Percentiles rank a stretch among this genome's conserved stretches.
Conservation (phyloP, 2,329 filamentous ascomycete genomes). For the Septoria linicola region DNA sequence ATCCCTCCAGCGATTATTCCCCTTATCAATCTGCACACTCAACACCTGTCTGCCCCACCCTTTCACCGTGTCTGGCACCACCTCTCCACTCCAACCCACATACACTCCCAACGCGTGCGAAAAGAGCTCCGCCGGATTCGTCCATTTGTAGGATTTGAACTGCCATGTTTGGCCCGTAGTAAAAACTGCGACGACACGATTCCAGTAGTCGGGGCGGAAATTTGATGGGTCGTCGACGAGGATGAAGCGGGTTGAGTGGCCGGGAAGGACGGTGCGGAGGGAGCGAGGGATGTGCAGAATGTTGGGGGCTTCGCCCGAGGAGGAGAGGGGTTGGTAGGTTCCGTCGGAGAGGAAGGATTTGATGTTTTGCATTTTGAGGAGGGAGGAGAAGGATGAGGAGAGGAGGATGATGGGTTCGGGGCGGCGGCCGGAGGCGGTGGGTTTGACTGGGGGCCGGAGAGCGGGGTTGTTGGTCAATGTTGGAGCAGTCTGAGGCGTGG, state of each 20-base stretch:
- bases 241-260: constrained; percentile 83
- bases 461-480: constrained; percentile 44
- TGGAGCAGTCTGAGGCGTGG: constrained; percentile 42
- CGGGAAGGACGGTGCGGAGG: constrained; percentile 67
- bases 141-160: constrained; percentile 98
- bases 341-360: constrained; percentile 89
- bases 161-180: constrained; percentile 98
- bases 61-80: constrained; percentile 71
- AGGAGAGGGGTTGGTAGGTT: constrained; percentile 70
- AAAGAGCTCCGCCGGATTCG: constrained; percentile 83
- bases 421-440: constrained; percentile 45
- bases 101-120: constrained; percentile 82
- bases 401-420: constrained; percentile 90
- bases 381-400: constrained; percentile 89
- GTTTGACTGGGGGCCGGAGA: constrained; percentile 37
- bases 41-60: constrained; percentile 84
- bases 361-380: constrained; percentile 93
- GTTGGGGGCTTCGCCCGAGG: constrained; percentile 62
- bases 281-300: constrained; percentile 82
- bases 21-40: constrained; percentile 75
- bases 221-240: constrained; percentile 89
- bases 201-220: constrained; percentile 98
- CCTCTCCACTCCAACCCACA: constrained; percentile 86
- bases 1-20: constrained; percentile 71
- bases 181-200: constrained; percentile 90